Conservation (phyloP, 2,329 filamentous ascomycete genomes). For the Hypoxylon sp. region DNA sequence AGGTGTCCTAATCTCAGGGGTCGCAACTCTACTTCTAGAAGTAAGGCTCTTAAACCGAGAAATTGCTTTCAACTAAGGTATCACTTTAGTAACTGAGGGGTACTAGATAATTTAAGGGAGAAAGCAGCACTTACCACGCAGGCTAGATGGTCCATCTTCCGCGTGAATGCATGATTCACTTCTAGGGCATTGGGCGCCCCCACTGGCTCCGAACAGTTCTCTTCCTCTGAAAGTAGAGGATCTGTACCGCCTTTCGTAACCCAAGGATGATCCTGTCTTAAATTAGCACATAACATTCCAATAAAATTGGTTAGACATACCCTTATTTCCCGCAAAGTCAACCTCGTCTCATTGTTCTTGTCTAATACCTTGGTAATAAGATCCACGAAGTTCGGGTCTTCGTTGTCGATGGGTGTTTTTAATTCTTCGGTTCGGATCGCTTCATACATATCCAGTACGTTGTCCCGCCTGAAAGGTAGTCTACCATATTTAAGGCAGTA, state of each 20-base stretch:
- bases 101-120: neutral
- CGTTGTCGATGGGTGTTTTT: constrained; percentile 67
- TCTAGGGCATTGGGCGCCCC: constrained; percentile 90
- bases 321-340: constrained; percentile 82
- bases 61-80: constrained; percentile 81
- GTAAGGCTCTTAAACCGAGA: constrained; percentile 85
- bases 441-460: constrained; percentile 87
- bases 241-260: constrained; percentile 84
- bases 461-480: constrained; percentile 83
- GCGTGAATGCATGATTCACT: constrained; percentile 88
- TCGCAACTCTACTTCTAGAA: constrained; percentile 53
- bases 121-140: constrained; percentile 68
- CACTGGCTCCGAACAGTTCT: constrained; percentile 84
- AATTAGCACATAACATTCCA: constrained; percentile 36
- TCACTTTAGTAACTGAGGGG: constrained; percentile 20
- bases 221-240: constrained; percentile 78
- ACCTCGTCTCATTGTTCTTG: constrained; percentile 84
- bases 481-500: constrained; percentile 90
- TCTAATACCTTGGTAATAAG: constrained; percentile 78
- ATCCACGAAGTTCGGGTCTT: constrained; percentile 75
- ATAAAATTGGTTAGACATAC: constrained; percentile 70
- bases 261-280: constrained; percentile 83
- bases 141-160: constrained; percentile 85
- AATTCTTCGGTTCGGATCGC: constrained; percentile 79
- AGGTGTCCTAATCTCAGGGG: constrained; percentile 50